Evolutionary conservation across 805 yeast species (phyloP), one percentile per base, ranked within the genome.

Genomic region (Metschnikowia similis): DNA sequence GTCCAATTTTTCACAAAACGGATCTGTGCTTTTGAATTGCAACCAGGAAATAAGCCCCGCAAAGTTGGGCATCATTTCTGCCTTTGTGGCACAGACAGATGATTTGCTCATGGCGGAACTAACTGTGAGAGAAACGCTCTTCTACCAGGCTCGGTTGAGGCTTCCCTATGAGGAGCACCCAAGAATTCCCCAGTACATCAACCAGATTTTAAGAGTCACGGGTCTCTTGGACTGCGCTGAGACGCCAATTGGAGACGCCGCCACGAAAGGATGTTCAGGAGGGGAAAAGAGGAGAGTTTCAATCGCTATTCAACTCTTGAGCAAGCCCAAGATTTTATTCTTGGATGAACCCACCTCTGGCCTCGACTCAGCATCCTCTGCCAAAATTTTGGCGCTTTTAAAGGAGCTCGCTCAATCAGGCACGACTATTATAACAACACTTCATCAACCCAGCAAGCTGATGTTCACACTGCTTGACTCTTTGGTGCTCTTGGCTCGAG

Each of bases 281-380:
- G 77, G 66, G 49, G 96, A 89, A 62, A 87, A 87, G 62, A 76
- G 96, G 58, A 74, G 96, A 56, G 85, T 89, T 0, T 84, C 92
- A 0, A 87, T 89, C 64, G 92, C 91, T 2, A 78, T 87, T 40
- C 96, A 89, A 62, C 69, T 89, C 34, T 68, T 89, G 37, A 82
- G 84, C 51, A 82, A 82, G 49, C 92, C 95, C 0, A 82, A 82
- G 49, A 74, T 89, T 35, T 63, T 89, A 34, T 75, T 89, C 45
- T 66, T 89, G 26, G 96, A 89, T 66, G 96, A 89, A 61, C 96
- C 96, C 2, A 89, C 96, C 0, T 87, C 95, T 4, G 96, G 96
- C 0, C 72, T 89, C 27, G 96, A 89, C 61, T 81, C 91, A 10
- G 81, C 87, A 50, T 87, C 94, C 0, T 86, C 96, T 0, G 75